phyloP scores from a whole-genome alignment of 352 stramenopile species.

The Pythium volutum region DNA sequence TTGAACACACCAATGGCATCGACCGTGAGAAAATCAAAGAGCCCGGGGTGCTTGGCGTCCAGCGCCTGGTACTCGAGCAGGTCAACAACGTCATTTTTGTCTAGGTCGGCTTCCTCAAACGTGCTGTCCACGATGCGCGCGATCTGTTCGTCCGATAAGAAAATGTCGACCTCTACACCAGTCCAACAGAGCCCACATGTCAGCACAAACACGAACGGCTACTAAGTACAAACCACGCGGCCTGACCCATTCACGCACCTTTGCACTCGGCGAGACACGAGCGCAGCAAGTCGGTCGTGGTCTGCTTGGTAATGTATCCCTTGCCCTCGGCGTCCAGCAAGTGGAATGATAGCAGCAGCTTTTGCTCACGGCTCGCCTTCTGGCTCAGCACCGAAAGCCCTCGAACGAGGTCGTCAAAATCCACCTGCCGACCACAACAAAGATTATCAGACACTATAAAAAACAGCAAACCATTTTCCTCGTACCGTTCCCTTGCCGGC shows the following conservation, averaged over 20 bases:
- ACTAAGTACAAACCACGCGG: not conserved
- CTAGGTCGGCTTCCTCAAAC: constrained; percentile 79
- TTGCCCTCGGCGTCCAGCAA: constrained; percentile 73
- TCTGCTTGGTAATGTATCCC: constrained; percentile 81
- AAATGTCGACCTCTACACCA: constrained; percentile 71
- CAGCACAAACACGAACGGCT: not conserved
- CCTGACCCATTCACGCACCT: constrained; percentile 31
- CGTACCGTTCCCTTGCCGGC: constrained; percentile 64
- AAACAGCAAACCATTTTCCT: not conserved
- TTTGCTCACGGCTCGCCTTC: constrained; percentile 84
- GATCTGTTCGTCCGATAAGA: constrained; percentile 70
- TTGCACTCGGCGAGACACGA: constrained; percentile 84
- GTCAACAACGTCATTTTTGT: constrained; percentile 76
- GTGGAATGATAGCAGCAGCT: constrained; percentile 85
- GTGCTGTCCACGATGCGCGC: constrained; percentile 78
- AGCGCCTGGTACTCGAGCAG: constrained; percentile 78
- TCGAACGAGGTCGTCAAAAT: constrained; percentile 81
- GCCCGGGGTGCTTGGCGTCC: constrained; percentile 75
- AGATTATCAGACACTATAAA: not conserved
- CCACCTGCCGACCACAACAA: constrained; percentile 39
- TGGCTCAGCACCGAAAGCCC: constrained; percentile 79
- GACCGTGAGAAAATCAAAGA: constrained; percentile 86
- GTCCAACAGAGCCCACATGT: not conserved
- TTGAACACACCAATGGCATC: constrained; percentile 79
- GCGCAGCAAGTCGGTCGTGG: constrained; percentile 75